Percentiles rank a stretch among this genome's conserved stretches.
These are phyloP conservation scores for Xylaria venustula DNA, from an alignment of 495 filamentous ascomycete genomes.

Conservation along the genomic window DNA sequence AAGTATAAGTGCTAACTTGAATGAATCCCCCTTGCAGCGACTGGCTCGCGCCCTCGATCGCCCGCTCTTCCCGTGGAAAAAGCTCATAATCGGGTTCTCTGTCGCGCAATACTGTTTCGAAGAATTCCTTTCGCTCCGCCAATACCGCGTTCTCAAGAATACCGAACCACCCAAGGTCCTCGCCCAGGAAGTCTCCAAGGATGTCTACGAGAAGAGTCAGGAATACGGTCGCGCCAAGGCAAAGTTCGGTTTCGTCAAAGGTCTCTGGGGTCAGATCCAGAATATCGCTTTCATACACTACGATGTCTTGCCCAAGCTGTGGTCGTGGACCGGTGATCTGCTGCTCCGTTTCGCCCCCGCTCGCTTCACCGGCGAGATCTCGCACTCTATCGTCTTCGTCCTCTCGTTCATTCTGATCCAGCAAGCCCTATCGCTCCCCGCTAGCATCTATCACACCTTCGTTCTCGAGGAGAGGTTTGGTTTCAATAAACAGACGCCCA, in stretches of 20 bases:
- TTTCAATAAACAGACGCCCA: conserved; percentile 95
- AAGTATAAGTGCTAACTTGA: not conserved
- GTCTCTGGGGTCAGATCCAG: conserved; percentile 80
- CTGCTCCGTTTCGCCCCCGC: conserved; percentile 70
- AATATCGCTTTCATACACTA: conserved; percentile 85
- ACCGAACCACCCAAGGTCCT: conserved; percentile 81
- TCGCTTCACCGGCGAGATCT: conserved; percentile 85
- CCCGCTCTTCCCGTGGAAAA: conserved; percentile 96
- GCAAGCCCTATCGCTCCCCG: conserved; percentile 73
- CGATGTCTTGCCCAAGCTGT: conserved; percentile 86
- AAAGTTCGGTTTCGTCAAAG: conserved; percentile 75
- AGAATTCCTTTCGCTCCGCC: conserved; percentile 76
- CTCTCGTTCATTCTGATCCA: conserved; percentile 81
- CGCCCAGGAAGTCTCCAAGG: conserved; percentile 78
- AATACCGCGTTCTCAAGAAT: conserved; percentile 79
- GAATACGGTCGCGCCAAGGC: conserved; percentile 94
- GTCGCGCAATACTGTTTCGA: conserved; percentile 86
- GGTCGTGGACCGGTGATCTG: conserved; percentile 74
- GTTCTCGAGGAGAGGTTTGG: conserved; percentile 95
- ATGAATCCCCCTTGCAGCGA: conserved; percentile 53
- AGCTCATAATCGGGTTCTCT: conserved; percentile 88
- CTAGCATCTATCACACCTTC: conserved; percentile 88
- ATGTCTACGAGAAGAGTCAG: conserved; percentile 94
- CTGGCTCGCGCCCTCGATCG: conserved; percentile 84
- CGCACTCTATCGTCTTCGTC: conserved; percentile 89